These are phyloP conservation scores for Lactarius trivialis DNA, from an alignment of 768 basidiomycete genomes.

Conservation along the genomic window DNA sequence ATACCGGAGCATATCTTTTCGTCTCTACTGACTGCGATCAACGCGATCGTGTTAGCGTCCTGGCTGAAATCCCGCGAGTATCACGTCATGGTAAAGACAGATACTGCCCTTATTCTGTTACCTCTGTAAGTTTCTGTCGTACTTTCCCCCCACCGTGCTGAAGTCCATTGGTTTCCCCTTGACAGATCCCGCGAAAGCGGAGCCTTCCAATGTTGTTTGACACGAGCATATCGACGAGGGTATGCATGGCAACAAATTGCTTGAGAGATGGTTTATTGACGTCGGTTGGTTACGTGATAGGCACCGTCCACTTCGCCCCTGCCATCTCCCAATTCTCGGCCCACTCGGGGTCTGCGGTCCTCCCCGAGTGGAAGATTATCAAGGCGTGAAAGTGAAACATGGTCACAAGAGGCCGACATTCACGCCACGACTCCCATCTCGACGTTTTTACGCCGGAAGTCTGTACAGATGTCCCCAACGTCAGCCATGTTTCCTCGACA, in stretches of 20 bases:
- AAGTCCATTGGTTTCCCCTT: background rate
- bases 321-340: conserved; percentile 22
- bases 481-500: conserved; percentile 35
- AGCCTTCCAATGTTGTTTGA: conserved; percentile 28
- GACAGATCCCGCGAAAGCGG: conserved; percentile 27
- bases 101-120: conserved; percentile 31
- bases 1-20: conserved; percentile 25
- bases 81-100: conserved; percentile 24
- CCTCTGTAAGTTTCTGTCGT: conserved; percentile 26
- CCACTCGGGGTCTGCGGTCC: conserved; percentile 20
- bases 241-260: conserved; percentile 17
- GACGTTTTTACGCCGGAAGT: conserved; percentile 71
- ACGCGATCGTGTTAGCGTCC: conserved; percentile 23
- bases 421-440: conserved; percentile 61
- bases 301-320: conserved; percentile 30
- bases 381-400: conserved; percentile 24
- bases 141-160: background rate
- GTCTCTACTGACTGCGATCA: conserved; percentile 26
- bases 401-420: conserved; percentile 28
- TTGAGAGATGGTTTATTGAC: background rate
- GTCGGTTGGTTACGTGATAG: conserved; percentile 15
- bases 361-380: conserved; percentile 12
- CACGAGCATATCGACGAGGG: conserved; percentile 26
- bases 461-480: conserved; percentile 60
- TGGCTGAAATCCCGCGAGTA: conserved; percentile 26